phyloP scores from a whole-genome alignment of 495 filamentous ascomycete species.

The Hyaloscypha finlandica region DNA sequence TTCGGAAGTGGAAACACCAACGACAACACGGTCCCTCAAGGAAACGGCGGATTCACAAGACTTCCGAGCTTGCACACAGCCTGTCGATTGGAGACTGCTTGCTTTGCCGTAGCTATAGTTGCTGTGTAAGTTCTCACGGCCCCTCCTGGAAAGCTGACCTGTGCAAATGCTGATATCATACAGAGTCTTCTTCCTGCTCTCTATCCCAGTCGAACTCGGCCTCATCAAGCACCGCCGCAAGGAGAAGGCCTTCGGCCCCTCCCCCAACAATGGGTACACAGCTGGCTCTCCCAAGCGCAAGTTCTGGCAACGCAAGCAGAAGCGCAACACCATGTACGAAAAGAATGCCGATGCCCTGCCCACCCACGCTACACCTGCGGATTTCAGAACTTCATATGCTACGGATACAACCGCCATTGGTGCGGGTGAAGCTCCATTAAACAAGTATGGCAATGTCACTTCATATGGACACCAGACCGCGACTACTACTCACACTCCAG shows the following conservation, averaged over 20 bases:
- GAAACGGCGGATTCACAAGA: conserved; percentile 37
- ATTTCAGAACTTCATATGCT: conserved; percentile 22
- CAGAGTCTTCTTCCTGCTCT: conserved; percentile 69
- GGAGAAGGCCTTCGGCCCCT: conserved; percentile 78
- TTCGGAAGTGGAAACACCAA: conserved; percentile 62
- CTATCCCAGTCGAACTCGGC: conserved; percentile 61
- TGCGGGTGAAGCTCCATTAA: conserved; percentile 14
- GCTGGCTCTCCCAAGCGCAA: conserved; percentile 55
- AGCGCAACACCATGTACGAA: conserved; percentile 41
- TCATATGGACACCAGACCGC: conserved; percentile 10
- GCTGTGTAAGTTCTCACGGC: conserved; percentile 63
- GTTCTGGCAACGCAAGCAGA: conserved; percentile 49
- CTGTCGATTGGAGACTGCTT: conserved; percentile 71
- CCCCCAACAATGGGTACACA: conserved; percentile 77
- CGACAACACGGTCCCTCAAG: conserved; percentile 36
- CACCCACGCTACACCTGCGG: conserved; percentile 27
- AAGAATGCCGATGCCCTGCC: conserved; percentile 39
- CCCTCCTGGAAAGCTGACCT: background rate
- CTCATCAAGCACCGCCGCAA: conserved; percentile 71
- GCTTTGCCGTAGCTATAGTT: conserved; percentile 75
- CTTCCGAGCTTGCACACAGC: conserved; percentile 55
- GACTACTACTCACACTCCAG: conserved; percentile 16
- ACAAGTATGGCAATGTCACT: conserved; percentile 26
- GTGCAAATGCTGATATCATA: conserved; percentile 5
- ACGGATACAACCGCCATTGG: conserved; percentile 31